Conservation (phyloP, 2,329 filamentous ascomycete species). For the Pseudogymnoascus sp. region DNA sequence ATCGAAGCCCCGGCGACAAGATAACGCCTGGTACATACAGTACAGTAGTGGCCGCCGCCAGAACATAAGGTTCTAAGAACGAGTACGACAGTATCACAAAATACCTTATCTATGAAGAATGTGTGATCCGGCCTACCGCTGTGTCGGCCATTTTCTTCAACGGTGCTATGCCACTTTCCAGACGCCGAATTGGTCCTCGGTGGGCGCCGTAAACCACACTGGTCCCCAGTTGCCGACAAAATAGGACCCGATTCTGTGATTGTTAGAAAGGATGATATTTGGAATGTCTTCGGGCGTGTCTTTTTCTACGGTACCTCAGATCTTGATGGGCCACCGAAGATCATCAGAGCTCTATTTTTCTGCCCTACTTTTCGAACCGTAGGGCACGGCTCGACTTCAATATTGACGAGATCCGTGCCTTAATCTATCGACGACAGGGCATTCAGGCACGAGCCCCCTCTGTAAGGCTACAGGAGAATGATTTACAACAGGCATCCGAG, state of each 20-base stretch:
- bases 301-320: not conserved
- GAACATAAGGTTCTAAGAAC: not conserved
- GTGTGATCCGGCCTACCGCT: not conserved
- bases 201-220: not conserved
- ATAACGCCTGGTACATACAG: not conserved
- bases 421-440: not conserved
- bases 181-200: not conserved
- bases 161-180: not conserved
- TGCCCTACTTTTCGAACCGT: not conserved
- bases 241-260: not conserved
- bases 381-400: not conserved
- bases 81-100: not conserved
- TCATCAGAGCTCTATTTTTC: not conserved
- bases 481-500: slow-evolving; percentile 1
- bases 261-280: not conserved
- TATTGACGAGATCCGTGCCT: not conserved
- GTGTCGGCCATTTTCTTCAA: not conserved
- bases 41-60: not conserved
- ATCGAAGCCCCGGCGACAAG: not conserved
- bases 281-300: not conserved
- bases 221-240: not conserved
- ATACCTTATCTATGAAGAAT: not conserved
- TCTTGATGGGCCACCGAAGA: not conserved
- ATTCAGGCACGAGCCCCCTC: not conserved
- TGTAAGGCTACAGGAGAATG: not conserved